Conservation (phyloP, 495 filamentous ascomycete genomes). For the Letharia lupina region DNA sequence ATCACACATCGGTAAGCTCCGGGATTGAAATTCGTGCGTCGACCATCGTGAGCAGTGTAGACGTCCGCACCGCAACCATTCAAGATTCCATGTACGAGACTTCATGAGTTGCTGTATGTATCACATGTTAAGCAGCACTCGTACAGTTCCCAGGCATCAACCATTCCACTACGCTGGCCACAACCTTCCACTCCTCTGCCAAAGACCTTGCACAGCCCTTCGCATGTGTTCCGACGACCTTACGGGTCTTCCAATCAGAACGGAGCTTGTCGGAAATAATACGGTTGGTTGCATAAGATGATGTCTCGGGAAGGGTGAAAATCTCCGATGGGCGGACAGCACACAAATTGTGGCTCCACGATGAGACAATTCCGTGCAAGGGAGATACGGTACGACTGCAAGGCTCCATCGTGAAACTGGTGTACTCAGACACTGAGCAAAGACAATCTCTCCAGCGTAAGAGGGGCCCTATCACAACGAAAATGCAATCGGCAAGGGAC, state of each 20-base stretch:
- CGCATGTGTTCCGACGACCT: slow-evolving; percentile 7
- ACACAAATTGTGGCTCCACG: slow-evolving; percentile 10
- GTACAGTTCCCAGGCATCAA: slow-evolving; percentile 8
- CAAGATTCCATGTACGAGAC: slow-evolving; percentile 7
- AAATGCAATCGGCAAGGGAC: slow-evolving; percentile 14
- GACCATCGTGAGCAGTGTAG: slow-evolving; percentile 1
- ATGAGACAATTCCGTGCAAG: slow-evolving; percentile 12
- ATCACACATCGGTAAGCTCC: slow-evolving; percentile 1
- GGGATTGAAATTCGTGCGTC: slow-evolving; percentile 3
- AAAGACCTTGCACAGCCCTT: slow-evolving; percentile 10
- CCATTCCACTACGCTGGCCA: slow-evolving; percentile 6
- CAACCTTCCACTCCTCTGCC: slow-evolving; percentile 11
- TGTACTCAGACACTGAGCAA: slow-evolving; percentile 12
- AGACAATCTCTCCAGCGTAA: slow-evolving; percentile 14
- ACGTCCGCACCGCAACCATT: slow-evolving; percentile 1
- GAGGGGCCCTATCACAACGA: slow-evolving; percentile 9
- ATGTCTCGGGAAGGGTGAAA: slow-evolving; percentile 6
- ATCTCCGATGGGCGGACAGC: slow-evolving; percentile 5
- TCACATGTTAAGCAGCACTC: slow-evolving; percentile 9
- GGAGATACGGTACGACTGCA: slow-evolving; percentile 12
- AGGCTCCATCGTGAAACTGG: slow-evolving; percentile 10
- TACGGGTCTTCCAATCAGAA: slow-evolving; percentile 12
- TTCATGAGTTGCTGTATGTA: slow-evolving; percentile 8
- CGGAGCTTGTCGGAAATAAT: slow-evolving; percentile 9
- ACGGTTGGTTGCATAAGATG: slow-evolving; percentile 13